phyloP scores from a whole-genome alignment of 352 stramenopile species.

The Phytopythium boreale region DNA sequence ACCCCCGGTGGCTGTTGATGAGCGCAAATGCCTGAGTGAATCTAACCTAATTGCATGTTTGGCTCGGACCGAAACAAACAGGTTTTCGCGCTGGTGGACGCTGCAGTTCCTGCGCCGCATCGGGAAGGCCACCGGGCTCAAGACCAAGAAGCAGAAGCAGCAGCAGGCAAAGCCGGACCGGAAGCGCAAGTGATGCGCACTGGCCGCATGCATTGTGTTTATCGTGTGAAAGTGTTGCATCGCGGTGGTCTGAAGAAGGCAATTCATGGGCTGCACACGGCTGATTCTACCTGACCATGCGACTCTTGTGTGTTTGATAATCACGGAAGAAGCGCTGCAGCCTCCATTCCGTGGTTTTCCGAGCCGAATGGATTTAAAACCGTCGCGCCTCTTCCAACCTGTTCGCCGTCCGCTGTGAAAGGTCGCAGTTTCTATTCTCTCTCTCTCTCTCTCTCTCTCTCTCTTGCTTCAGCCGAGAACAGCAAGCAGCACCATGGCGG shows the following conservation, averaged over 20 bases:
- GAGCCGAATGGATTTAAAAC: background rate
- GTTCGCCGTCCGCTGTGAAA: background rate
- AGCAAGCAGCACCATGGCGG: constrained; percentile 23
- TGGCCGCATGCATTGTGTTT: background rate
- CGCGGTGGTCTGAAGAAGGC: background rate
- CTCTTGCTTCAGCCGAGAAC: background rate
- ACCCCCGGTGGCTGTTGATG: background rate
- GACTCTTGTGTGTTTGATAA: background rate
- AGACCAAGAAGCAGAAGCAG: constrained; percentile 67
- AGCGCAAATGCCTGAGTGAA: no score
- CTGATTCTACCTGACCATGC: background rate
- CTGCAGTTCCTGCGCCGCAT: constrained; percentile 79
- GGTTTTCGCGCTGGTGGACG: constrained; percentile 81
- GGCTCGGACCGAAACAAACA: constrained; percentile 9
- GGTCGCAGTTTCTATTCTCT: background rate
- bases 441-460: background rate
- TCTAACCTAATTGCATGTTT: background rate
- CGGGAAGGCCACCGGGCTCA: constrained; percentile 68
- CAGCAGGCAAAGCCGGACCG: constrained; percentile 8
- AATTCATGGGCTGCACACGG: background rate
- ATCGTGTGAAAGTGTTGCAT: background rate
- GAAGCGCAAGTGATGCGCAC: constrained; percentile 2
- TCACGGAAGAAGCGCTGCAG: background rate
- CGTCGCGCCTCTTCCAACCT: background rate
- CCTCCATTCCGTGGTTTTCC: background rate